These are phyloP conservation scores for Aspergillus sp. DNA, from an alignment of 2,329 filamentous ascomycete species.

Conservation along the genomic window DNA sequence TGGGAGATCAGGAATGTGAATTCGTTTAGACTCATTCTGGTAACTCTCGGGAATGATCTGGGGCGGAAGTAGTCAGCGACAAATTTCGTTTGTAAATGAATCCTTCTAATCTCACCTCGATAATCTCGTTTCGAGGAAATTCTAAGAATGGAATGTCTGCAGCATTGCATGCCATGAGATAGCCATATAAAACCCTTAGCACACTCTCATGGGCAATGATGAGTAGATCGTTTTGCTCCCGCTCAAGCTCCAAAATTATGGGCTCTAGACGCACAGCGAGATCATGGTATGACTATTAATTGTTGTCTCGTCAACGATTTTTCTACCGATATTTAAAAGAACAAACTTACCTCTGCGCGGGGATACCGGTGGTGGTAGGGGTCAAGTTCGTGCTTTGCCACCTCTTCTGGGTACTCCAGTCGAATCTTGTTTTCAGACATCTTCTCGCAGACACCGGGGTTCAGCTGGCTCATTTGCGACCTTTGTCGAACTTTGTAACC, in stretches of 20 bases:
- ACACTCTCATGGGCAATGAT: constrained; percentile 98
- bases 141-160: constrained; percentile 88
- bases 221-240: constrained; percentile 93
- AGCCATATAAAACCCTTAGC: constrained; percentile 92
- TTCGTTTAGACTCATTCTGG: constrained; percentile 89
- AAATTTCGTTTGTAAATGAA: neutral
- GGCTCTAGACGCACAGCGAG: constrained; percentile 96
- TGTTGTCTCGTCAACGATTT: too few relatives aligned
- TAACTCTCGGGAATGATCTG: constrained; percentile 93
- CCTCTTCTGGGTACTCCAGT: constrained; percentile 80
- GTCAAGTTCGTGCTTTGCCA: constrained; percentile 86
- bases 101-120: constrained; percentile 57
- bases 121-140: constrained; percentile 95
- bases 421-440: constrained; percentile 81
- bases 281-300: constrained; percentile 83
- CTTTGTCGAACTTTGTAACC: constrained; percentile 86
- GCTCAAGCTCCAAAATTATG: constrained; percentile 93
- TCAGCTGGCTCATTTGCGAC: constrained; percentile 95
- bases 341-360: constrained; percentile 68
- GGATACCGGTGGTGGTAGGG: constrained; percentile 97
- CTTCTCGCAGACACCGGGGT: constrained; percentile 92
- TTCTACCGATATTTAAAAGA: too few relatives aligned
- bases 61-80: constrained; percentile 9
- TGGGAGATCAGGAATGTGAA: constrained; percentile 71
- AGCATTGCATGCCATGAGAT: constrained; percentile 97